A percentile compares a stretch with the other conserved stretches of the same genome.
These are phyloP conservation scores for Lactifluus subvellereus DNA, from an alignment of 768 basidiomycete genomes.

Conservation along the genomic window DNA sequence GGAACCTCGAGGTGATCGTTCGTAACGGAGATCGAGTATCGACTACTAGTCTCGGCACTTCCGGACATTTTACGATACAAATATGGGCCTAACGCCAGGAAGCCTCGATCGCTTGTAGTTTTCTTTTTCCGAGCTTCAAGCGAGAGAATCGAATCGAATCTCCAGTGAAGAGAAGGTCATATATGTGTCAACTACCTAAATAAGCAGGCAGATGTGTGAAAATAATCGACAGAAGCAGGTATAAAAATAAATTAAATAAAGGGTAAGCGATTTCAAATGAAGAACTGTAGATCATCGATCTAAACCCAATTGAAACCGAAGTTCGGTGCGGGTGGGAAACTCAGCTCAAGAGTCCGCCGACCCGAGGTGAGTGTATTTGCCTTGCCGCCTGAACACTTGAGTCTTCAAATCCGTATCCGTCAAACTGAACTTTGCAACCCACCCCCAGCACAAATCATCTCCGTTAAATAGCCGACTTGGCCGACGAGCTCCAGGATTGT, in stretches of 20 bases:
- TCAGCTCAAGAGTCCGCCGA: conserved; percentile 22
- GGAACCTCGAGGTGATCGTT: background rate
- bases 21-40: background rate
- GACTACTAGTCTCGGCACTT: background rate
- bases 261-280: background rate
- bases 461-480: conserved; percentile 1
- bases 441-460: background rate
- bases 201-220: background rate
- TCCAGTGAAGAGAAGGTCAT: too few relatives aligned
- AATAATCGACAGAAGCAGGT: conserved; percentile 5
- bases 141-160: too few relatives aligned
- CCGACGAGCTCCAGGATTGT: too few relatives aligned
- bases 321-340: conserved; percentile 2
- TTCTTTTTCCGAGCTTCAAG: background rate
- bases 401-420: background rate
- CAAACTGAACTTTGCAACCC: background rate
- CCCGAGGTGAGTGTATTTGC: background rate
- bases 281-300: conserved; percentile 10
- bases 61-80: background rate
- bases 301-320: background rate
- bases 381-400: background rate
- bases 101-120: background rate
- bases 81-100: background rate
- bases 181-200: background rate
- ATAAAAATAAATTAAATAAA: background rate